phyloP scores from a whole-genome alignment of 306 rosid genomes.

The Pyrus betulifolia region DNA sequence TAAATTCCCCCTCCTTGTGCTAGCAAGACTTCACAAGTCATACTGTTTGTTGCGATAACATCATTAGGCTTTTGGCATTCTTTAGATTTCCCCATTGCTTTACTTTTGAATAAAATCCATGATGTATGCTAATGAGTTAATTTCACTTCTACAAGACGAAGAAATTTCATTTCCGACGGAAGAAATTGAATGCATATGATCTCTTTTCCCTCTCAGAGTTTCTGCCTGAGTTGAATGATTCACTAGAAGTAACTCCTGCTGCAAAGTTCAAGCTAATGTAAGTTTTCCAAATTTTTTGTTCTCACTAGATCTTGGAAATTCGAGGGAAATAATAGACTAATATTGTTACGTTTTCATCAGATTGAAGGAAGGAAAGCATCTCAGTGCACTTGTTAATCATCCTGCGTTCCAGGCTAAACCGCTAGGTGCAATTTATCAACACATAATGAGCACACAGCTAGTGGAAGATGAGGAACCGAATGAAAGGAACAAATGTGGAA shows the following conservation, averaged over 20 bases:
- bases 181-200: conserved; percentile 62
- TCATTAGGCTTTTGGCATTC: not conserved
- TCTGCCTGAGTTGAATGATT: conserved; percentile 51
- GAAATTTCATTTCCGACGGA: conserved; percentile 48
- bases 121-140: not conserved
- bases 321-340: not conserved
- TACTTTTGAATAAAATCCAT: not conserved
- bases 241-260: conserved; percentile 15
- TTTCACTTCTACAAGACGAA: conserved; percentile 14
- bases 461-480: conserved; percentile 41
- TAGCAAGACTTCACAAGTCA: not conserved
- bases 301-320: not conserved
- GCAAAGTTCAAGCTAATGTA: conserved; percentile 39
- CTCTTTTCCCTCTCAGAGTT: conserved; percentile 53
- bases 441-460: conserved; percentile 48
- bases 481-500: conserved; percentile 44
- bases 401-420: conserved; percentile 49
- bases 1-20: too few species aligned
- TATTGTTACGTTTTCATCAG: conserved; percentile 29
- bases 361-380: conserved; percentile 49
- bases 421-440: conserved; percentile 37
- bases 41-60: not conserved
- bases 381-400: conserved; percentile 39
- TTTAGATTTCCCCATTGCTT: not conserved
- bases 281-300: conserved; percentile 20